Evolutionary conservation across 2,329 filamentous ascomycete genomes (phyloP).

Genomic region (Anisogramma anomala): DNA sequence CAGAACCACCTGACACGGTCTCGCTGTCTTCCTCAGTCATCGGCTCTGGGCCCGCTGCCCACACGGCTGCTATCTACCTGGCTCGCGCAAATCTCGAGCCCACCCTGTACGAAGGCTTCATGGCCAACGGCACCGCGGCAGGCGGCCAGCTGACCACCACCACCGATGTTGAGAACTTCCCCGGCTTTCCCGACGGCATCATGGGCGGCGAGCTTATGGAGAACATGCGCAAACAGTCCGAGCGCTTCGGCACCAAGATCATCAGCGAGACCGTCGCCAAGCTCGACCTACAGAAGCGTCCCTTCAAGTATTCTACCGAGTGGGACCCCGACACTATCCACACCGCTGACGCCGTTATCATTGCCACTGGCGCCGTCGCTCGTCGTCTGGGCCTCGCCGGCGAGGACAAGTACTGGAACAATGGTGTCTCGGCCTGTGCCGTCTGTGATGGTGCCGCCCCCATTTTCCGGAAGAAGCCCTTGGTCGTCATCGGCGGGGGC

Average conservation of each 20-base stretch:
- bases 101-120: constrained; percentile 93
- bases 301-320: constrained; percentile 91
- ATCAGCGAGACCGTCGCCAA: constrained; percentile 84
- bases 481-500: constrained; percentile 92
- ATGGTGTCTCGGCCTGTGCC: constrained; percentile 88
- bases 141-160: constrained; percentile 97
- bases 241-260: constrained; percentile 85
- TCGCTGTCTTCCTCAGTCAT: constrained; percentile 46
- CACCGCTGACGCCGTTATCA: constrained; percentile 85
- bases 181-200: constrained; percentile 83
- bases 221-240: constrained; percentile 82
- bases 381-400: constrained; percentile 70
- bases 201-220: constrained; percentile 88
- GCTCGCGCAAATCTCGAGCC: constrained; percentile 89
- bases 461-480: constrained; percentile 92
- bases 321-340: constrained; percentile 71
- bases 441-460: constrained; percentile 95
- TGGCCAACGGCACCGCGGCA: constrained; percentile 91
- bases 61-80: constrained; percentile 94
- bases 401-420: constrained; percentile 96
- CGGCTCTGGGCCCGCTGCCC: constrained; percentile 92
- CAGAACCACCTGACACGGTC: constrained; percentile 7
- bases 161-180: constrained; percentile 97
- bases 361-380: constrained; percentile 91
- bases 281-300: constrained; percentile 71